phyloP scores from a whole-genome alignment of 371 early-diverging fungal species.

The Rhizopus stolonifer region DNA sequence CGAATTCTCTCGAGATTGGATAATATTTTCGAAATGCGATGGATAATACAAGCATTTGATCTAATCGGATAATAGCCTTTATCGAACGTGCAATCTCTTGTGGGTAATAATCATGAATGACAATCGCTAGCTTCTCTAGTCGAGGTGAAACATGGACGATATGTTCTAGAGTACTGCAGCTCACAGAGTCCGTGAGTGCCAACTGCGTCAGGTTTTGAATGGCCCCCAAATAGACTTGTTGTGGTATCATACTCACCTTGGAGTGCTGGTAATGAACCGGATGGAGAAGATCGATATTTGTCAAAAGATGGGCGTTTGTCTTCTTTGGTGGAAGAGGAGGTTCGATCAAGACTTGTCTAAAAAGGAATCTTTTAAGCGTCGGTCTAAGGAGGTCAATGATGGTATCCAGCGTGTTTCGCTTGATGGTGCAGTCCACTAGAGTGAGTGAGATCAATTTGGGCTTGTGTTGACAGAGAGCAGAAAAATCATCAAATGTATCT shows the following conservation, averaged over 20 bases:
- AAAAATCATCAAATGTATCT: slow-evolving; percentile 48
- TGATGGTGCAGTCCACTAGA: slow-evolving; percentile 39
- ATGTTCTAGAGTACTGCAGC: slow-evolving; percentile 15
- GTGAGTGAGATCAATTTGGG: slow-evolving; percentile 34
- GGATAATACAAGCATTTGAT: slow-evolving; percentile 29
- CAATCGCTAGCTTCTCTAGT: slow-evolving; percentile 38
- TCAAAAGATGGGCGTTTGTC: slow-evolving; percentile 9
- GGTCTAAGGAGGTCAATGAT: slow-evolving; percentile 16
- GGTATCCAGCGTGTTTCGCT: slow-evolving; percentile 23
- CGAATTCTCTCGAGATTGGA: slow-evolving; percentile 22
- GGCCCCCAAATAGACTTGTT: slow-evolving; percentile 12
- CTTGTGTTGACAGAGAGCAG: slow-evolving; percentile 22
- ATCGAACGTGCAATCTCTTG: slow-evolving; percentile 19
- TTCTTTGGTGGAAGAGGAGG: slow-evolving; percentile 12
- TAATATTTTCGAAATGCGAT: slow-evolving; percentile 34
- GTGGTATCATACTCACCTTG: slow-evolving; percentile 25
- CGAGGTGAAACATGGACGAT: slow-evolving; percentile 30
- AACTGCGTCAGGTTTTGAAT: slow-evolving; percentile 27
- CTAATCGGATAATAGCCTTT: slow-evolving; percentile 15
- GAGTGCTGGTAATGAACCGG: slow-evolving; percentile 20
- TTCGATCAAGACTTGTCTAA: slow-evolving; percentile 40
- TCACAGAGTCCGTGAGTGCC: slow-evolving; percentile 38
- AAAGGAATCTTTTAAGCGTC: slow-evolving; percentile 17
- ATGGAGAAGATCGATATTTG: slow-evolving; percentile 6
- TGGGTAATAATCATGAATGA: slow-evolving; percentile 36